A percentile compares a stretch with the other conserved stretches of the same genome.
phyloP scores from a whole-genome alignment of 2,329 filamentous ascomycete species.

The Verticillium zaregamsianum region DNA sequence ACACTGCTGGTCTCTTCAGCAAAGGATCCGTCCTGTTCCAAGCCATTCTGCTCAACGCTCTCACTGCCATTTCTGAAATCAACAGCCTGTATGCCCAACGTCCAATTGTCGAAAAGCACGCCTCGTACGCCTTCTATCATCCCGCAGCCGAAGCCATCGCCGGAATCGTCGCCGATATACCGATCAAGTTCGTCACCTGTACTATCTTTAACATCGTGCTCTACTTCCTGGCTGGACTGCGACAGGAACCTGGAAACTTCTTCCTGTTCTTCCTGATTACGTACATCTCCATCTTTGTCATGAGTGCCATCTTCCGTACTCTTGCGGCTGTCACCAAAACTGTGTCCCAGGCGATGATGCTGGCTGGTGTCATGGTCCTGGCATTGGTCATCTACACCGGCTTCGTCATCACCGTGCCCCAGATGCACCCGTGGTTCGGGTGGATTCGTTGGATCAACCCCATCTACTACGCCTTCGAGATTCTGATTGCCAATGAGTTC shows the following conservation, averaged over 20 bases:
- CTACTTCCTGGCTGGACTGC: constrained; percentile 52
- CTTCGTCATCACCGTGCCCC: constrained; percentile 42
- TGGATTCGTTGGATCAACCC: constrained; percentile 77
- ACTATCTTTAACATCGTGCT: constrained; percentile 50
- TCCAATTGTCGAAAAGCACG: constrained; percentile 45
- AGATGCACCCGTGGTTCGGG: constrained; percentile 69
- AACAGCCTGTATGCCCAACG: constrained; percentile 37
- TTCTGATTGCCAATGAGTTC: constrained; percentile 70
- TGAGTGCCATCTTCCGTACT: constrained; percentile 73
- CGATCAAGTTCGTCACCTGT: constrained; percentile 50
- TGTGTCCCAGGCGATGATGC: constrained; percentile 51
- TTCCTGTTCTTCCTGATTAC: constrained; percentile 73
- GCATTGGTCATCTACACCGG: constrained; percentile 59
- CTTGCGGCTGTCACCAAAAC: constrained; percentile 69
- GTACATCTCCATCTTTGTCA: constrained; percentile 64
- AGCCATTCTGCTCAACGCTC: constrained; percentile 54
- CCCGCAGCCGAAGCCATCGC: constrained; percentile 50
- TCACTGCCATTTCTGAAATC: constrained; percentile 54
- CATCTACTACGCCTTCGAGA: constrained; percentile 70
- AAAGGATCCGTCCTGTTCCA: constrained; percentile 57
- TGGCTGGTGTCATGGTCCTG: constrained; percentile 51
- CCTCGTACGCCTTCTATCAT: constrained; percentile 46
- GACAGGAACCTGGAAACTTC: constrained; percentile 61
- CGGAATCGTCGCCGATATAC: constrained; percentile 50
- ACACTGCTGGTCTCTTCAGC: constrained; percentile 47